Percentiles rank a stretch among this genome's conserved stretches.
phyloP scores from a whole-genome alignment of 352 stramenopile species.

The Aphanomyces astaci region DNA sequence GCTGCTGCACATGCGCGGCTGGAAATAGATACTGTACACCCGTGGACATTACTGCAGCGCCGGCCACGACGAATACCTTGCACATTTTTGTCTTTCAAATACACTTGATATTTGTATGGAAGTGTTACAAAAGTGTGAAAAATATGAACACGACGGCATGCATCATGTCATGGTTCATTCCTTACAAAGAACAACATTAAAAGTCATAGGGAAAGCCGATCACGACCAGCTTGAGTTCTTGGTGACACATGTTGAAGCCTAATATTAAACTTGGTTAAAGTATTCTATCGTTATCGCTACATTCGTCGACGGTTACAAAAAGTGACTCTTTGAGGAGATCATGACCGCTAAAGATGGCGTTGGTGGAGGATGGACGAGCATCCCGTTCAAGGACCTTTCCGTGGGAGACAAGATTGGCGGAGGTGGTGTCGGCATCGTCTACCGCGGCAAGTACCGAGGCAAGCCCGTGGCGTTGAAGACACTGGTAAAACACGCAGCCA shows the following conservation, averaged over 20 bases:
- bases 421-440: constrained; percentile 85
- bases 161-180: background rate
- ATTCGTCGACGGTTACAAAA: background rate
- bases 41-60: background rate
- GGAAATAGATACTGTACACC: background rate
- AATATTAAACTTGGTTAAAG: background rate
- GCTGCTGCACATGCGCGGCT: background rate
- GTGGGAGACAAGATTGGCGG: constrained; percentile 81
- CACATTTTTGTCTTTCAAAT: no score
- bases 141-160: background rate
- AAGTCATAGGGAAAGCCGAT: background rate
- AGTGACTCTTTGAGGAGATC: background rate
- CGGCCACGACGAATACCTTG: background rate
- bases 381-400: constrained; percentile 69
- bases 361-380: constrained; percentile 52
- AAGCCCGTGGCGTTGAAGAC: constrained; percentile 82
- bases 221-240: background rate
- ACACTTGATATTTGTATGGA: no score
- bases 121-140: no score
- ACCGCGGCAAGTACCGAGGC: constrained; percentile 67
- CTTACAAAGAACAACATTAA: background rate
- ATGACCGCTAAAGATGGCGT: constrained; percentile 8
- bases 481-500: constrained; percentile 40
- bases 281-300: background rate
- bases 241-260: background rate